Percentiles rank a stretch among this genome's conserved stretches.
Evolutionary conservation across 2,329 filamentous ascomycete species (phyloP).

Genomic region (Phyllosticta ampelicida): DNA sequence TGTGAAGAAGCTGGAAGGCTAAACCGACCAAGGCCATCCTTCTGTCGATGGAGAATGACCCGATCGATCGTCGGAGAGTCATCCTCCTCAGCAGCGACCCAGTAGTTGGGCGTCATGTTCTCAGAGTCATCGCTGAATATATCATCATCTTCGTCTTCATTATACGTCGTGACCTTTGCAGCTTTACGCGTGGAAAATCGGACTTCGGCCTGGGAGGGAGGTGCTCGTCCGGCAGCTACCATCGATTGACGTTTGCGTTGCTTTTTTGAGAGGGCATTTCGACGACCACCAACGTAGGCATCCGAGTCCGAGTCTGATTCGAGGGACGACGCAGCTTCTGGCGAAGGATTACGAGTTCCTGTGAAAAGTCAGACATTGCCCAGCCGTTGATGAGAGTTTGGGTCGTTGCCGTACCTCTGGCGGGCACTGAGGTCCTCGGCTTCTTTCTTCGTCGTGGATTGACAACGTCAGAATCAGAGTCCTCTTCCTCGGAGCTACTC

Average conservation of each 20-base stretch:
- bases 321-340: conserved; percentile 46
- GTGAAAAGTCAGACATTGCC: conserved; percentile 33
- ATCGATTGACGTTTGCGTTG: conserved; percentile 62
- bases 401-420: conserved; percentile 52
- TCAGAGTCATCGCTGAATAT: conserved; percentile 49
- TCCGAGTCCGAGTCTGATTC: conserved; percentile 54
- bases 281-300: conserved; percentile 67
- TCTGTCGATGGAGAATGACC: conserved; percentile 75
- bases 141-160: conserved; percentile 53
- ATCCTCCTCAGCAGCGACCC: conserved; percentile 59
- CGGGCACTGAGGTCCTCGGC: conserved; percentile 55
- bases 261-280: conserved; percentile 58
- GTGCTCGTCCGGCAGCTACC: conserved; percentile 47
- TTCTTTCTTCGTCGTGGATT: conserved; percentile 50
- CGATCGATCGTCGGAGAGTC: conserved; percentile 79
- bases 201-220: conserved; percentile 63
- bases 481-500: conserved; percentile 47
- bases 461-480: conserved; percentile 66
- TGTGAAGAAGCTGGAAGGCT: background rate
- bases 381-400: background rate
- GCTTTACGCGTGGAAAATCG: conserved; percentile 85
- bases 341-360: conserved; percentile 40
- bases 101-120: conserved; percentile 57
- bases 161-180: conserved; percentile 60
- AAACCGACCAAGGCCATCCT: conserved; percentile 45